These are phyloP conservation scores for Epichloe gansuensis DNA, from an alignment of 2,329 filamentous ascomycete species.

Conservation along the genomic window DNA sequence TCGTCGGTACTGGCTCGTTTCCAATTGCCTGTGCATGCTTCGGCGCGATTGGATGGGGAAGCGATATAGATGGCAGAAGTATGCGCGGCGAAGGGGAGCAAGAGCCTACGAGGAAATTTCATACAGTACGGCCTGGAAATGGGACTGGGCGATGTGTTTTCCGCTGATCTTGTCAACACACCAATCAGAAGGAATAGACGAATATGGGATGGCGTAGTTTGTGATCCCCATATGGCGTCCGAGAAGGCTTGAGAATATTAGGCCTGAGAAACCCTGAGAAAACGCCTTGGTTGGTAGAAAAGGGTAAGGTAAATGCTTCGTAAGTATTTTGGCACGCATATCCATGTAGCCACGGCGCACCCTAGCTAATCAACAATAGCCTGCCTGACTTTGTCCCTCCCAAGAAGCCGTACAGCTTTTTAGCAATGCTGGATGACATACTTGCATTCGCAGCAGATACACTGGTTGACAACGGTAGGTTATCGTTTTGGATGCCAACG, in stretches of 20 bases:
- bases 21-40: conserved; percentile 84
- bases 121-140: conserved; percentile 62
- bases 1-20: conserved; percentile 91
- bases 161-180: conserved; percentile 78
- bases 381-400: conserved; percentile 64
- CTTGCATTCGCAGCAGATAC: conserved; percentile 67
- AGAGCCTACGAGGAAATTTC: conserved; percentile 57
- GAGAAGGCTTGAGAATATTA: conserved; percentile 81
- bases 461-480: conserved; percentile 64
- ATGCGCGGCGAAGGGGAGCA: conserved; percentile 58
- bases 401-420: conserved; percentile 85
- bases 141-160: conserved; percentile 64
- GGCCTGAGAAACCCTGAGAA: conserved; percentile 59
- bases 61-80: conserved; percentile 85
- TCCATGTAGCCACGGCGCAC: neutral
- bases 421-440: conserved; percentile 82
- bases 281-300: conserved; percentile 47
- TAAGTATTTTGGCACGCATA: conserved; percentile 28
- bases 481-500: conserved; percentile 97
- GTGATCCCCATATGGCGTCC: conserved; percentile 94
- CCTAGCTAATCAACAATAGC: conserved; percentile 15
- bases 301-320: conserved; percentile 59
- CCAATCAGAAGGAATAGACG: conserved; percentile 49
- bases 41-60: conserved; percentile 71
- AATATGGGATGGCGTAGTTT: conserved; percentile 81